phyloP scores from a whole-genome alignment of 306 rosid species.

The Macrotyloma uniflorum region DNA sequence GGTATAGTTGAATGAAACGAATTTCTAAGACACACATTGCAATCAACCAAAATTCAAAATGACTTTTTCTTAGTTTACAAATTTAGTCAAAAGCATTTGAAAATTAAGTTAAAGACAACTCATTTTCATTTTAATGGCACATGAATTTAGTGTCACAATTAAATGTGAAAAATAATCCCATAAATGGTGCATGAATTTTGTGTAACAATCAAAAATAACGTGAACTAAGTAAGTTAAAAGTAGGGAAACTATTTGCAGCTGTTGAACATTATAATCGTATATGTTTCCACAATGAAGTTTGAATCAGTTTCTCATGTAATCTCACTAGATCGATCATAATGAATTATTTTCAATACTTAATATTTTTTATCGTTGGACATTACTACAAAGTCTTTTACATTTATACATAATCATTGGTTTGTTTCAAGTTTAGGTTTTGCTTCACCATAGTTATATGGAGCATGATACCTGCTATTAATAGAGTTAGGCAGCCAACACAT shows the following conservation, averaged over 20 bases:
- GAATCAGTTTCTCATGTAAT: no score
- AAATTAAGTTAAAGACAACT: background rate
- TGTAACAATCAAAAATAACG: background rate
- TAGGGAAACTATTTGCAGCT: no score
- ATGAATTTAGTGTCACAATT: background rate
- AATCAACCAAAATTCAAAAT: no score
- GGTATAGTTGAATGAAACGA: background rate
- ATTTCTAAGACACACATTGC: background rate
- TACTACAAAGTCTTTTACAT: background rate
- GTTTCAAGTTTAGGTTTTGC: background rate
- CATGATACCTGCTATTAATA: background rate
- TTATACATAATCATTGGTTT: background rate
- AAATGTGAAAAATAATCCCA: background rate
- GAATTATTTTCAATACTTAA: no score
- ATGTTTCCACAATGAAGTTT: no score
- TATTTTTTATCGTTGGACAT: no score
- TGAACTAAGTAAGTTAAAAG: no score
- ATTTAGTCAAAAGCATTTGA: background rate
- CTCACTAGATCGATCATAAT: no score
- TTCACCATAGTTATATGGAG: background rate
- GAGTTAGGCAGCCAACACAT: background rate
- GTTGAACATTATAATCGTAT: no score
- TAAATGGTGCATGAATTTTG: background rate
- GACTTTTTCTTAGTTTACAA: no score
- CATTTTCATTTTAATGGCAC: background rate